phyloP scores from a whole-genome alignment of 2,329 filamentous ascomycete species.

The Dothistroma pini region DNA sequence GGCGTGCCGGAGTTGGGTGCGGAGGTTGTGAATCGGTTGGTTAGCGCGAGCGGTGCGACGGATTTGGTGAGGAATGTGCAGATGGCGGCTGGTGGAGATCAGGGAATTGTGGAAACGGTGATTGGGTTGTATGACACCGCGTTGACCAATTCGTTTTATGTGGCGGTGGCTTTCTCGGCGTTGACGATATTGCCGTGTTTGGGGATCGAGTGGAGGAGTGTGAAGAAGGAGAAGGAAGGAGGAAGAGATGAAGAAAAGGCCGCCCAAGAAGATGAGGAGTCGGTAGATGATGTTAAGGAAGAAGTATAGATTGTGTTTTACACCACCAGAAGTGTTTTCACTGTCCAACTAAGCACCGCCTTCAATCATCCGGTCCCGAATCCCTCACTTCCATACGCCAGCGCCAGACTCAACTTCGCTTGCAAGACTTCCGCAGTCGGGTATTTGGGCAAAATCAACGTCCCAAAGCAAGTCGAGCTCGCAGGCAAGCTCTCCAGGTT shows the following conservation, averaged over 20 bases:
- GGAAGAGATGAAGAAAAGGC: conserved; percentile 6
- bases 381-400: conserved; percentile 75
- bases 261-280: not conserved
- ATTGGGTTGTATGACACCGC: not conserved
- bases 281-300: not conserved
- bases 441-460: conserved; percentile 81
- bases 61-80: conserved; percentile 1
- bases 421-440: conserved; percentile 63
- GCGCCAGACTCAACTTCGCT: conserved; percentile 74
- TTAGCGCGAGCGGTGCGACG: conserved; percentile 8
- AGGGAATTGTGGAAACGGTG: not conserved
- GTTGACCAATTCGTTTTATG: conserved; percentile 10
- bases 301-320: not conserved
- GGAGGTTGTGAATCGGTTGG: not conserved
- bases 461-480: conserved; percentile 90
- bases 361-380: conserved; percentile 67
- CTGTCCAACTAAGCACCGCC: no score
- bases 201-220: conserved; percentile 22
- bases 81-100: not conserved
- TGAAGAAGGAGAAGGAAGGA: conserved; percentile 32
- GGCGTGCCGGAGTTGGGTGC: not conserved
- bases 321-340: not conserved
- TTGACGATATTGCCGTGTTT: conserved; percentile 7
- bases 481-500: conserved; percentile 65
- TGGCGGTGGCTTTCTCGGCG: conserved; percentile 10